Evolutionary conservation across 106 monocot species (phyloP), one percentile per base, ranked within the genome.

Genomic region (Ottelia alismoides): DNA sequence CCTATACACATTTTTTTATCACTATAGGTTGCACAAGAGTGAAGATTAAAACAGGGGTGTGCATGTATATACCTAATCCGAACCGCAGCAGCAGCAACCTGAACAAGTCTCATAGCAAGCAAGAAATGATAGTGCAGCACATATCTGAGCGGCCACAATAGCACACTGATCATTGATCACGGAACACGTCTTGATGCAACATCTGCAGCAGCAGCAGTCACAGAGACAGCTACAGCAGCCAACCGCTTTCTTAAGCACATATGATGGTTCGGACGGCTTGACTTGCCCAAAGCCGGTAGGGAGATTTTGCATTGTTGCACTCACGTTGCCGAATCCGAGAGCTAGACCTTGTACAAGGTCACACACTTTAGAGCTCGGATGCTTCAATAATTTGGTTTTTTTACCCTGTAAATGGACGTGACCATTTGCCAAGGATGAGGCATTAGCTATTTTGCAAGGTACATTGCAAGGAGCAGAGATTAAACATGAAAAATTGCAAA

Each of bases 181-280:
- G 14, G 65, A 69, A 62, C 84, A 89, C 0, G 23, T 9, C 2
- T 50, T 20, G 70, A 98, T 79, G 74, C 49, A 76, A 72, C 82
- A 98, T 60, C 65, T 69, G 64, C 89, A 82, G 44, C 96, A 98
- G 66, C 65, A 79, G 44, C 76, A 83, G 64, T 85, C 76, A 2
- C 66, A 62, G 0, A 82, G 6, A 2, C 64, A 45, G 61, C 60
- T 58, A 58, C 89, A 89, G 70, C 96, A 85, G 25, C 81, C 60
- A 1, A 65, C 73, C 0, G 82, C 79, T 17, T 79, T 79, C 30
- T 57, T 28, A 58, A 76, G 47, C 7, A 77, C 64, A 9, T 26
- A 27, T 14, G 68, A 57, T 1, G 68, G 16, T 1, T 69, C 81
- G 0, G 71, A 67, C 25, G 28, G 47, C 11, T 65, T 79, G 0